Base-by-base conservation (phyloP, 2,329 filamentous ascomycete species). In the Podosphaera aphanis region DNA sequence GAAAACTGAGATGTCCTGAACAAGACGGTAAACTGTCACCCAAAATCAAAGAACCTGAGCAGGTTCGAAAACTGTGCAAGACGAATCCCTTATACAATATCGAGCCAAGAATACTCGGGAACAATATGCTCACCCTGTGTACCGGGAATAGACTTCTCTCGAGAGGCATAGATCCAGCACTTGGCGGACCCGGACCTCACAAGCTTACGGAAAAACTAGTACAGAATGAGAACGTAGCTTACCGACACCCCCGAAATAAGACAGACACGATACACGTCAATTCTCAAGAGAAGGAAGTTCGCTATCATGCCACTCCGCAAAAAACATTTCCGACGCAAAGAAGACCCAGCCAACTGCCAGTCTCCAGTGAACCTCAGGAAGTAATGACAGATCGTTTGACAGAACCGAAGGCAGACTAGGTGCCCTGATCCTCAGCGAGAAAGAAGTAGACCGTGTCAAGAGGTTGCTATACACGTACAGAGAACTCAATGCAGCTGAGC, bases 401-500 rank as follows among this genome's bases (percentile, higher is more conserved):
- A 29, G 6, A 29, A 29, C 25, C 11, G 16, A 18, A 8, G 10
- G 20, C n/a, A 43, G 29, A 21, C 25, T 43, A 21, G 7, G 40
- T 3, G 15, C 40, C 40, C 21, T 27, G 5, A 27, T 43, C 15
- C 20, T 13, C 23, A 43, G 23, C 5, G 11, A 43, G n/a, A 43
- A 5, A 18, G 23, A 43, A 6, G 20, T n/a, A 29, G 23, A 43
- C 6, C 15, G 10, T 15, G 42, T 35, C 8, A 44, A 44, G 13
- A 27, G 40, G 31, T 21, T 44, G 5, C 41, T 44, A 11, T 47
- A 44, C 33, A 47, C 18, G 1, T 47, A 47, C 27, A 2, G 23
- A 23, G 46, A 47, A n/a, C 36, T 47, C 5, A 44, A 47, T 18
- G 40, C 35, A 7, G 20, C 23, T 5, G 41, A 47, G 7, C 15